Base-by-base conservation (phyloP, 768 basidiomycete genomes). In the Cystoderma amianthinum region DNA sequence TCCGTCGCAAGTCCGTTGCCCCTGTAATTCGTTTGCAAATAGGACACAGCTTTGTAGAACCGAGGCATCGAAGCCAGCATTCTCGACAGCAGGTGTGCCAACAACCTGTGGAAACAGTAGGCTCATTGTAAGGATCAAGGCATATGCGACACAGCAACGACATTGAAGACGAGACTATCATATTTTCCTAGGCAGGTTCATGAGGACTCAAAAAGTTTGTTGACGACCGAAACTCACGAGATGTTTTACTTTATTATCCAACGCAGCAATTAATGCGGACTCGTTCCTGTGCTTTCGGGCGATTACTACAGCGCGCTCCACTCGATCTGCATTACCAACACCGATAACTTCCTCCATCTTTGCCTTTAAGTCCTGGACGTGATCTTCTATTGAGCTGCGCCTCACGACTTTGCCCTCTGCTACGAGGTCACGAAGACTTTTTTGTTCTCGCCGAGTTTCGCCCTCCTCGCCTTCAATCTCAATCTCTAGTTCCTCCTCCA, bases 21-120 rank as follows among this genome's bases (percentile, higher is more conserved):
- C 71, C 69, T 19, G 87, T 90, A 42, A 91, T 91, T 38, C 88
- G 76, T 60, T 90, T 88, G 68, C 87, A 91, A 48, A 90, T 89
- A 0, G 87, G 87, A 56, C 87, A 91, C 12, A 90, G 69, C 53
- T 81, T 86, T 5, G 85, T 89, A 9, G 85, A 77, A 16, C 83
- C 84, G 32, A 91, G 68, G 57, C 88, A 89, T n/a, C 79, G 78
- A 23, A 91, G 60, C 87, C 87, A 91, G 58, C 87, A 91, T 51
- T 78, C 78, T 33, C 78, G 68, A 54, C 87, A 91, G 48, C 83
- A 89, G 0, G 85, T 85, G 54, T 91, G 87, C 88, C 88, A 91
- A 57, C 87, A 91, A 5, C 86, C 86, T 0, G 85, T 87, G 11
- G 85, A 87, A 6, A 80, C 75, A 0, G 86, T 87, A 0, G 87